These are phyloP conservation scores for Termitomyces eurrhizus DNA, from an alignment of 768 basidiomycete species.

Conservation along the genomic window DNA sequence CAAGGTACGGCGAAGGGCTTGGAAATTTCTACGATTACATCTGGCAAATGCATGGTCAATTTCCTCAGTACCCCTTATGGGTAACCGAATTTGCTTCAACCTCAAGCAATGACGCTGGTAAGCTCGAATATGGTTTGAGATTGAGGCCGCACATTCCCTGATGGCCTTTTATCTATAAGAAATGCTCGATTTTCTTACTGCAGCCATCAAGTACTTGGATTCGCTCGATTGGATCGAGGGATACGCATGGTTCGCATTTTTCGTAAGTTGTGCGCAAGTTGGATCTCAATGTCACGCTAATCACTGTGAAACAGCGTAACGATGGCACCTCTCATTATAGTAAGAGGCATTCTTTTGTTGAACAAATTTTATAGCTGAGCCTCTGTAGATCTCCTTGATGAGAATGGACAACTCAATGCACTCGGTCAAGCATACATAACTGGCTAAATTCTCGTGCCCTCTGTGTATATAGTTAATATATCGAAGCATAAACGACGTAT, in stretches of 20 bases:
- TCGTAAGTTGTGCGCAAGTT: slow-evolving; percentile 11
- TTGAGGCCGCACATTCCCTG: not conserved
- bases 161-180: not conserved
- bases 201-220: slow-evolving; percentile 39
- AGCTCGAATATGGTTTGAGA: not conserved
- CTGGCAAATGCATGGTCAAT: slow-evolving; percentile 27
- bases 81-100: slow-evolving; percentile 29
- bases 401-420: slow-evolving; percentile 18
- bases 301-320: slow-evolving; percentile 13
- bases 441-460: not conserved
- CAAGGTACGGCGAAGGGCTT: slow-evolving; percentile 28
- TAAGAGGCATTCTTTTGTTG: slow-evolving; percentile 1
- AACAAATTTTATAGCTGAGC: not conserved
- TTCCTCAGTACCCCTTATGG: slow-evolving; percentile 30
- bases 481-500: not conserved
- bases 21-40: slow-evolving; percentile 32
- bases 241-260: slow-evolving; percentile 46
- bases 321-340: slow-evolving; percentile 20
- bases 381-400: slow-evolving; percentile 18
- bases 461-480: not conserved
- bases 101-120: slow-evolving; percentile 15
- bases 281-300: not conserved
- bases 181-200: slow-evolving; percentile 31
- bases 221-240: slow-evolving; percentile 38
- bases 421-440: slow-evolving; percentile 18